Percentiles rank a stretch among this genome's conserved stretches.
phyloP scores from a whole-genome alignment of 306 rosid genomes.

The Canavalia gladiata region DNA sequence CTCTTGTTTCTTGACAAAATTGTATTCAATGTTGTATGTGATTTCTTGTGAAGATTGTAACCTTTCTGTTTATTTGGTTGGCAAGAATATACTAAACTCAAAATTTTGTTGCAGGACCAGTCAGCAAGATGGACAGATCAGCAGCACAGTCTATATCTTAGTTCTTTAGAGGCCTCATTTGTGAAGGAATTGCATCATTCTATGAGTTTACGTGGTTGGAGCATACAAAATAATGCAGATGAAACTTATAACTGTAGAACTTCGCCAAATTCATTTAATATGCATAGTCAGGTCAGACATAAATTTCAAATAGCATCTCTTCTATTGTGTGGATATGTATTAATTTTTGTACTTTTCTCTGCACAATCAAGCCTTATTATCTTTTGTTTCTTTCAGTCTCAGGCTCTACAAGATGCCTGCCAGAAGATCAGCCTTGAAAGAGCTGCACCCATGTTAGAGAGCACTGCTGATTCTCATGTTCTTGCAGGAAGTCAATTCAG shows the following conservation, averaged over 20 bases:
- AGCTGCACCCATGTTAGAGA: slow-evolving; percentile 60
- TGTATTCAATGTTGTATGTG: slow-evolving; percentile 17
- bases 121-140: slow-evolving; percentile 82
- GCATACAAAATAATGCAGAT: slow-evolving; percentile 48
- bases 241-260: slow-evolving; percentile 46
- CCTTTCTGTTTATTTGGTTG: slow-evolving; percentile 39
- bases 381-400: slow-evolving; percentile 57
- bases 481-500: slow-evolving; percentile 59
- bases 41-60: slow-evolving; percentile 19
- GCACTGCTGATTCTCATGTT: slow-evolving; percentile 80
- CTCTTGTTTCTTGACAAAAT: slow-evolving; percentile 1
- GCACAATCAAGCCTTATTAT: slow-evolving; percentile 43
- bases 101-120: slow-evolving; percentile 56
- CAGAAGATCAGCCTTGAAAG: slow-evolving; percentile 63
- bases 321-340: slow-evolving; percentile 33
- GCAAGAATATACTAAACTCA: slow-evolving; percentile 39
- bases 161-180: slow-evolving; percentile 84
- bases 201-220: slow-evolving; percentile 49
- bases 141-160: slow-evolving; percentile 73
- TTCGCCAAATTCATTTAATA: slow-evolving; percentile 51
- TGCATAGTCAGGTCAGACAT: slow-evolving; percentile 70
- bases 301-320: slow-evolving; percentile 37
- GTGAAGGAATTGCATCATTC: slow-evolving; percentile 68
- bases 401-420: slow-evolving; percentile 63
- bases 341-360: slow-evolving; percentile 42